Evolutionary conservation across 768 basidiomycete species (phyloP), one percentile per base, ranked within the genome.

Genomic region (Terana coerulea): DNA sequence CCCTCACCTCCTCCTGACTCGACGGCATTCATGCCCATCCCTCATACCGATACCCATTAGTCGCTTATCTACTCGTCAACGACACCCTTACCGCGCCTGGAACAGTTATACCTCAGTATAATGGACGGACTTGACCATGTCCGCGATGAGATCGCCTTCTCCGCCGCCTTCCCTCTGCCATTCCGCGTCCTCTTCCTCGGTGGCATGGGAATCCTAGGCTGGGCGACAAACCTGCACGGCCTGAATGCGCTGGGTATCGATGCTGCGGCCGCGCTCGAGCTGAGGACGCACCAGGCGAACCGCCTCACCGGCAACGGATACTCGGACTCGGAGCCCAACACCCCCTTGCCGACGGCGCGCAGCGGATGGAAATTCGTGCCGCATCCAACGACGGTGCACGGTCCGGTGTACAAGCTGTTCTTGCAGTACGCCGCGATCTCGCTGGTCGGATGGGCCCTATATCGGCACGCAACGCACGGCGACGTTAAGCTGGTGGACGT

Each of bases 161-260:
- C 80, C 47, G 72, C 76, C 31, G 69, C 71, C 17, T 88, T 95
- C 64, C 95, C 97, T 10, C 77, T 99, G 1, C 95, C 97, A 0
- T 98, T 93, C 66, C 88, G 97, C 55, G 91, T 92, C 22, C 78
- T 97, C 52, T 78, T 81, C 58, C 76, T 97, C 52, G 75, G 81
- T 48, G 87, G 89, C 17, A 59, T 91, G 29, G 94, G 91, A 10
- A 79, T 94, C 49, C 72, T 95, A 3, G 86, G 86, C 55, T 99
- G 95, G 94, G 93, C 93, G 0, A 83, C 86, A 29, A 99, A 98
- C 68, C 70, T 98, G 6, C 95, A 98, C 67, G 80, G 88, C 43
- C 81, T 98, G 40, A 74, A 85, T 56, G 58, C 75, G 10, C 72
- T 86, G 14, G 85, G 88, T 19, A 69, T 98, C 34, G 93, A 99